Base-by-base conservation (phyloP, 108 stramenopile species). In the Skeletonema marinoi region DNA sequence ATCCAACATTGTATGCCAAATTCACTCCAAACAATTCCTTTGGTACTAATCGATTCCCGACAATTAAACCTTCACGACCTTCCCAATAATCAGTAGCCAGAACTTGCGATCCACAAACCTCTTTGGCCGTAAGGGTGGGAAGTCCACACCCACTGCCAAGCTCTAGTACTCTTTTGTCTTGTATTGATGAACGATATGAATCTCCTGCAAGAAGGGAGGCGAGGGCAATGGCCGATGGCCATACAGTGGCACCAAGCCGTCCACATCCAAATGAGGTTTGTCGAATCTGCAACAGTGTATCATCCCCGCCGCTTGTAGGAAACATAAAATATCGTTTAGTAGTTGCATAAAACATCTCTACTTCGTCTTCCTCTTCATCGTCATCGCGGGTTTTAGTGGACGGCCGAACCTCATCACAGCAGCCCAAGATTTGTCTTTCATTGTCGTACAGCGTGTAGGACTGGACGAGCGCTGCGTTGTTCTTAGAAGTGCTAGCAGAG, bases 191-290 rank as follows among this genome's bases (percentile, higher is more conserved):
- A 71, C 63, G 32, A 25, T 56, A 56, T 25, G 4, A 11, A 56
- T 19, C 61, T 60, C 61, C 60, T 3, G 68, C 29, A 4, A 70
- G 68, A 8, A 70, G 68, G 3, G 68, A 29, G 29, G 68, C 68
- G 16, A 84, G 75, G 4, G 83, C 83, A 16, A 84, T 77, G 39
- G 72, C 61, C 41, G 74, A 71, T 17, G 79, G 79, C 83, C 83
- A 84, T 17, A 84, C 63, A 29, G 78, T 66, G 38, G 74, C 54
- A 12, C 83, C 83, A n/a, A 80, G 65, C 25, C 78, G 80, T 12
- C 79, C 74, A 56, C 83, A 84, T 48, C 83, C 83, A 71, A 84
- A 84, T 7, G 84, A 85, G 25, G 84, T 81, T 66, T 77, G 70
- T 42, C 84, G 84, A 16, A 68, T 68, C 48, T 10, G 36, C 25